These are phyloP conservation scores for Auricularia cornea DNA, from an alignment of 768 basidiomycete genomes.

Conservation along the genomic window DNA sequence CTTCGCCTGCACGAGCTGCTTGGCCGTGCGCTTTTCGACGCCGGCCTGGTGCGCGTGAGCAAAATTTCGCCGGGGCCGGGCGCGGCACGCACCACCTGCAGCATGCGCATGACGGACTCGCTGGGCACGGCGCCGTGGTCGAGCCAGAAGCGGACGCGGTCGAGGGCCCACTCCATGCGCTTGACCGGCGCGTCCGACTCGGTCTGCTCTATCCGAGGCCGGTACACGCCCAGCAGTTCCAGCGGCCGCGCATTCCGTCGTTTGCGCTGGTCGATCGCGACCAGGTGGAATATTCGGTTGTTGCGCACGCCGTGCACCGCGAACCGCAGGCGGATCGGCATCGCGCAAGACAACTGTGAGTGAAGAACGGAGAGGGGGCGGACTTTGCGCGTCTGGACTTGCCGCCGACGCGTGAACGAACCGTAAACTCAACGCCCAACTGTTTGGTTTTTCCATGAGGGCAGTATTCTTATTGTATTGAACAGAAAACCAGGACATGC, in stretches of 20 bases:
- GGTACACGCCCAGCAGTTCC: constrained; percentile 79
- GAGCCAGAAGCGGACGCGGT: constrained; percentile 87
- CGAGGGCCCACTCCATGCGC: constrained; percentile 81
- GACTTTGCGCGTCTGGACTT: not conserved
- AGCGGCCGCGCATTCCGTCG: constrained; percentile 79
- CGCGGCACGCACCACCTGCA: constrained; percentile 59
- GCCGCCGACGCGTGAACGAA: too few species aligned
- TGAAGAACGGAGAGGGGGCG: not conserved
- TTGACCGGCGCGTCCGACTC: constrained; percentile 31
- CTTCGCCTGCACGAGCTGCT: not conserved
- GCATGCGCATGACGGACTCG: constrained; percentile 62
- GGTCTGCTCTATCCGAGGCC: constrained; percentile 45
- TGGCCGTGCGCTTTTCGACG: not conserved
- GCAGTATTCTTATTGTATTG: not conserved
- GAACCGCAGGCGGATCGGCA: constrained; percentile 81
- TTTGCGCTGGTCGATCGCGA: constrained; percentile 65
- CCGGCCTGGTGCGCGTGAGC: not conserved
- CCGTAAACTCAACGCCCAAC: not conserved
- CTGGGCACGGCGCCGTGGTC: constrained; percentile 76
- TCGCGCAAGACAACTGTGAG: constrained; percentile 25
- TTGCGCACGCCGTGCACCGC: constrained; percentile 73
- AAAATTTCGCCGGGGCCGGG: not conserved
- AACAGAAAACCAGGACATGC: not conserved
- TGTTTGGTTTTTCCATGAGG: not conserved
- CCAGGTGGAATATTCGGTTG: constrained; percentile 73